Percentiles rank a stretch among this genome's conserved stretches.
Conservation (phyloP, 768 basidiomycete species). For the Floccularia luteovirens region DNA sequence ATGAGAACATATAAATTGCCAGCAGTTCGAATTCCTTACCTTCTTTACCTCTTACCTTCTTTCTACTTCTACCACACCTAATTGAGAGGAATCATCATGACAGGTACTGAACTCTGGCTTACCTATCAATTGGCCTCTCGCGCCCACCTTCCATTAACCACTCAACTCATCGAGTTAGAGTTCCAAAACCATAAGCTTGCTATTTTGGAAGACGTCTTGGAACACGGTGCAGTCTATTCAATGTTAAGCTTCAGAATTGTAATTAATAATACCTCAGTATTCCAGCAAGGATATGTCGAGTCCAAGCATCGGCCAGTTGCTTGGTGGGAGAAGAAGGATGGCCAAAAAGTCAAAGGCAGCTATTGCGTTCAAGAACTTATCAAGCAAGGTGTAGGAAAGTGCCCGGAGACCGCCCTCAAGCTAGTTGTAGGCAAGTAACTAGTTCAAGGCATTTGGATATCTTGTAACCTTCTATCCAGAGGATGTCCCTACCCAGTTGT, state of each 20-base stretch:
- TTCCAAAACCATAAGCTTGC: slow-evolving; percentile 27
- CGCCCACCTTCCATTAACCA: slow-evolving; percentile 27
- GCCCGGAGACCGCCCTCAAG: slow-evolving; percentile 33
- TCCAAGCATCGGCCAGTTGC: slow-evolving; percentile 30
- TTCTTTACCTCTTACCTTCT: too few species aligned
- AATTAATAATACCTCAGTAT: slow-evolving; percentile 17
- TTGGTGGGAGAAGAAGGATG: slow-evolving; percentile 37
- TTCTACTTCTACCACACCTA: too few species aligned
- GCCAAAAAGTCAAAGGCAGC: slow-evolving; percentile 25
- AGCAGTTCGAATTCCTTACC: too few species aligned
- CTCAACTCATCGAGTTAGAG: slow-evolving; percentile 40
- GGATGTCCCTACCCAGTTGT: slow-evolving; percentile 29
- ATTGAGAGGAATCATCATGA: too few species aligned
- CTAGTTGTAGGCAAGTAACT: slow-evolving; percentile 34
- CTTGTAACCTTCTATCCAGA: slow-evolving; percentile 16
- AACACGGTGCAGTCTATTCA: slow-evolving; percentile 22
- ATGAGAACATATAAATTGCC: too few species aligned
- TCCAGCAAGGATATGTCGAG: slow-evolving; percentile 38
- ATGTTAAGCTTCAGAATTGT: slow-evolving; percentile 9
- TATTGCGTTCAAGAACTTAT: slow-evolving; percentile 25
- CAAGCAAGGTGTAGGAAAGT: slow-evolving; percentile 29
- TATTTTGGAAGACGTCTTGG: slow-evolving; percentile 42
- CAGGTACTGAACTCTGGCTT: slow-evolving; percentile 25
- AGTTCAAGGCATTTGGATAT: neutral
- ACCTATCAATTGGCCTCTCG: slow-evolving; percentile 41